A percentile compares a stretch with the other conserved stretches of the same genome.
These are phyloP conservation scores for Backusella parvicylindrica DNA, from an alignment of 192 early-diverging fungal species.

Conservation along the genomic window DNA sequence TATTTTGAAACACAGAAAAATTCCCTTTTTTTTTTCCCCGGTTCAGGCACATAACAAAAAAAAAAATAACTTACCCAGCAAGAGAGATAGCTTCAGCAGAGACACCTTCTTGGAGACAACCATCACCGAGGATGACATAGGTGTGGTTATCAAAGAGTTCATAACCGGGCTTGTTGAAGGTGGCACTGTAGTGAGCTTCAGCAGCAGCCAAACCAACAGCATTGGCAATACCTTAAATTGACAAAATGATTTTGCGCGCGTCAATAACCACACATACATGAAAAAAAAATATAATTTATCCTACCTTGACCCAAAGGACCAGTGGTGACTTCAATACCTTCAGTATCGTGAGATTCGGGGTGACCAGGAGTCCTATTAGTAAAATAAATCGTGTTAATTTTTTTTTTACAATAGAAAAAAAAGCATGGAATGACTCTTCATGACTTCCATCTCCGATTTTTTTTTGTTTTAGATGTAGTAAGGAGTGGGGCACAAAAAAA, in stretches of 20 bases:
- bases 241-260: constrained; percentile 1
- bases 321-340: constrained; percentile 95
- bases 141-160: constrained; percentile 84
- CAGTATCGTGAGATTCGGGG: constrained; percentile 82
- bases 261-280: background rate
- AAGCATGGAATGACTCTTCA: constrained; percentile 4
- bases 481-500: background rate
- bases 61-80: constrained; percentile 68
- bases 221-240: constrained; percentile 66
- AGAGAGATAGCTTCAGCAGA: constrained; percentile 86
- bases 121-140: constrained; percentile 86
- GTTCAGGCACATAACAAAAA: background rate
- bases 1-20: constrained; percentile 1
- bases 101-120: constrained; percentile 98
- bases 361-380: constrained; percentile 87
- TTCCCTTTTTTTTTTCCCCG: background rate
- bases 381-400: constrained; percentile 15
- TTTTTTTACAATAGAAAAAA: background rate
- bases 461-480: background rate
- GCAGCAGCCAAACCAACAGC: constrained; percentile 93
- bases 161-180: constrained; percentile 88
- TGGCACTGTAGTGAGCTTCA: constrained; percentile 81
- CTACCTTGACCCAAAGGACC: constrained; percentile 91
- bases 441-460: background rate
- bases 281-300: background rate